phyloP scores from a whole-genome alignment of 2,329 filamentous ascomycete genomes.

The Tolypocladium endophyticum region DNA sequence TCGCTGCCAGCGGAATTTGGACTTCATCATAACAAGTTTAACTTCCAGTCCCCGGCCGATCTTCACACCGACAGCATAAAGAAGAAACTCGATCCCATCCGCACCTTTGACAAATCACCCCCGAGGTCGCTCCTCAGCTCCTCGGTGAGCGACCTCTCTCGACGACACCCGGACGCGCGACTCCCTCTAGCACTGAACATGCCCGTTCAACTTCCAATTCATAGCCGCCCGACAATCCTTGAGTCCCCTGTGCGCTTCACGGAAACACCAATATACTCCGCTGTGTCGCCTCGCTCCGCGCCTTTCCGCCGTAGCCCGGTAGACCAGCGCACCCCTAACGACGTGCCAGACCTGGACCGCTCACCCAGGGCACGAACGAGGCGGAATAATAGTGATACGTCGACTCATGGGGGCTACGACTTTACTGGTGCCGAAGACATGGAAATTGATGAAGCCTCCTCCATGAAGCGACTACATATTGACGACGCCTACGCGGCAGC shows the following conservation, averaged over 20 bases:
- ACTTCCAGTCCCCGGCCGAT: conserved; percentile 34
- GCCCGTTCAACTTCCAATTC: conserved; percentile 35
- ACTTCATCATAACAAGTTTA: conserved; percentile 37
- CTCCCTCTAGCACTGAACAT: conserved; percentile 27
- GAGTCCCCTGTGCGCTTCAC: conserved; percentile 33
- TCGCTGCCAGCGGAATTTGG: conserved; percentile 31
- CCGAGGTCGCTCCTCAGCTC: conserved; percentile 33
- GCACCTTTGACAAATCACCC: conserved; percentile 34
- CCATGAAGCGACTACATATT: conserved; percentile 38
- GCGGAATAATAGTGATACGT: conserved; percentile 42
- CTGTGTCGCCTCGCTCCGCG: conserved; percentile 33
- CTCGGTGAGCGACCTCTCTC: conserved; percentile 27
- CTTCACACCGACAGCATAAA: conserved; percentile 40
- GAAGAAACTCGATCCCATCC: conserved; percentile 42
- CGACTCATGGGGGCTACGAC: conserved; percentile 33
- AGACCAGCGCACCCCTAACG: conserved; percentile 34
- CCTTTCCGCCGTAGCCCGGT: conserved; percentile 27
- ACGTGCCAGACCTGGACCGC: conserved; percentile 34
- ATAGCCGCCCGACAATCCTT: conserved; percentile 22
- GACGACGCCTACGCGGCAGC: conserved; percentile 31
- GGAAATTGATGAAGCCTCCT: conserved; percentile 41
- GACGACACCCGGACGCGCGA: conserved; percentile 27
- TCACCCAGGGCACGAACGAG: conserved; percentile 33
- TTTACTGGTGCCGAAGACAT: conserved; percentile 28
- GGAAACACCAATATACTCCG: conserved; percentile 37